Evolutionary conservation across 768 basidiomycete species (phyloP), one percentile per base, ranked within the genome.

Genomic region (Mycena galericulata): DNA sequence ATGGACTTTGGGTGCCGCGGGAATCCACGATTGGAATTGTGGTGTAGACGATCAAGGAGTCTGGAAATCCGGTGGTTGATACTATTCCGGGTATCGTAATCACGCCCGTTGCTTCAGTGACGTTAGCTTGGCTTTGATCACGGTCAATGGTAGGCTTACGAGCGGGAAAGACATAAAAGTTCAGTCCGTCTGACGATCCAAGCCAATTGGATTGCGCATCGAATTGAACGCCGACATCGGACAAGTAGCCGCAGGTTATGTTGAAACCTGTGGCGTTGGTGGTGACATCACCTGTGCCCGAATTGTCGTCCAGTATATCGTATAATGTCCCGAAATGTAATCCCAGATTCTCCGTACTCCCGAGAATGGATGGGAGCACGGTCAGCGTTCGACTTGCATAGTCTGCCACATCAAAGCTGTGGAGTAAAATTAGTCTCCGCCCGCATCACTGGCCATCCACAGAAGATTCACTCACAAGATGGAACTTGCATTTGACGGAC

Each of bases 21-120:
- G 56, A 57, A 34, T 57, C 56, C 9, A 57, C 6, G 24, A 57
- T 57, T 15, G 56, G 56, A 24, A 55, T 20, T 10, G 56, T 57
- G 41, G 26, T 57, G 22, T 57, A 57, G 7, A 43, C 18, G 12
- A 57, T n/a, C n/a, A n/a, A n/a, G n/a, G 11, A 20, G 43, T 27
- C 20, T 38, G 9, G 27, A 24, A 38, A 20, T 36, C 32, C 34
- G 34, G n/a, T n/a, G n/a, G n/a, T n/a, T n/a, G n/a, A n/a, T n/a
- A n/a, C n/a, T n/a, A n/a, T n/a, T n/a, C n/a, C n/a, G n/a, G n/a
- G n/a, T n/a, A n/a, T n/a, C n/a, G n/a, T n/a, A n/a, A n/a, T n/a
- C n/a, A n/a, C n/a, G n/a, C n/a, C n/a, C n/a, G n/a, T n/a, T n/a
- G n/a, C n/a, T n/a, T n/a, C n/a, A n/a, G n/a, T n/a, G n/a, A n/a